Evolutionary conservation across 495 filamentous ascomycete species (phyloP), one percentile per base, ranked within the genome.

Genomic region (Podospora fimiseda): DNA sequence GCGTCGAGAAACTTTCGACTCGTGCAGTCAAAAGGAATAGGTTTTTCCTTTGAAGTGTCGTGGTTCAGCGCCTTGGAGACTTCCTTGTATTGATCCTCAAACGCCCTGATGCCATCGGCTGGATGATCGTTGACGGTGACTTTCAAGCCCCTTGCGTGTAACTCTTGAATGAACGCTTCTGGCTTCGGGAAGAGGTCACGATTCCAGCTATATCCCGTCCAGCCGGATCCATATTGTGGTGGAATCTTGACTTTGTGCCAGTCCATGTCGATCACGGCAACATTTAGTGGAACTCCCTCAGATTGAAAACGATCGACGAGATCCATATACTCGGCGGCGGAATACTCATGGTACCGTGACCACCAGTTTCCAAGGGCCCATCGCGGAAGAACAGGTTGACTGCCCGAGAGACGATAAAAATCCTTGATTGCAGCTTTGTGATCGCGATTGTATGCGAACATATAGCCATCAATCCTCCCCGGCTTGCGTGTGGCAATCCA

Each of bases 191-290:
- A 80, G 0, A 83, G 61, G 22, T 77, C 56, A 23, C 60, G 70
- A 53, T 83, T 78, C 80, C 80, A 84, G 20, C 72, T 79, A 59
- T 84, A 84, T 0, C 80, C 80, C 0, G 80, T 84, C 80, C 80
- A 84, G 2, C 78, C 78, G 16, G 68, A 64, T 6, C 74, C 67
- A 42, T 62, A 64, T 36, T 64, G 50, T 19, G 38, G 9, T 11
- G 60, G 60, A 39, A 66, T 55, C 15, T 60, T 55, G 5, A 81
- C 76, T 30, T 70, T 53, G 63, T 84, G 80, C 80, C 80, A 84
- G 60, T 83, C 80, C 79, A 84, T 82, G 55, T 84, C 80, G 8
- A 84, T 49, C 0, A 82, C 78, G 9, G 68, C 77, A 6, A 80
- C 80, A 19, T 62, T 73, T 24, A 84, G 58, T 0, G 80, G 80